Evolutionary conservation across 768 basidiomycete species (phyloP).

Genomic region (Tulasnella sp.): DNA sequence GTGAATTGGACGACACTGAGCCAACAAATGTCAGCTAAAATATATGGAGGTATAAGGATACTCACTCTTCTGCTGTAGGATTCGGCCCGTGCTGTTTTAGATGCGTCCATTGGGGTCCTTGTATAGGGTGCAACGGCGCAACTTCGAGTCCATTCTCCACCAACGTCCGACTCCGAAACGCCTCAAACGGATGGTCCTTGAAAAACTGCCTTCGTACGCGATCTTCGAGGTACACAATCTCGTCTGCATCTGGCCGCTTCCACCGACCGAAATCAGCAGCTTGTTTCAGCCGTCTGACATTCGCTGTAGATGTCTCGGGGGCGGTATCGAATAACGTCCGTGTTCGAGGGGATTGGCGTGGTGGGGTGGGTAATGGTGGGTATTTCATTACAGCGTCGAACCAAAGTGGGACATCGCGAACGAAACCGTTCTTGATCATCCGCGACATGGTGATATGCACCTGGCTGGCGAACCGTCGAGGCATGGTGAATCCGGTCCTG

Average conservation of each 20-base stretch:
- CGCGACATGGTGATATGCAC: conserved; percentile 82
- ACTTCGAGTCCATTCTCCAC: conserved; percentile 52
- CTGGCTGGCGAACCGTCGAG: conserved; percentile 69
- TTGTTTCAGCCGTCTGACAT: background rate
- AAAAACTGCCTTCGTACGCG: conserved; percentile 82
- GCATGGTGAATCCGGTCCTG: conserved; percentile 35
- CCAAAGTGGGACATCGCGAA: conserved; percentile 65
- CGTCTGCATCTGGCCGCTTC: conserved; percentile 20
- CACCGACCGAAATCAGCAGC: conserved; percentile 5
- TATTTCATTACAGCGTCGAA: conserved; percentile 72
- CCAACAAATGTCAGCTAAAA: background rate
- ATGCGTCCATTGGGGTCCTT: conserved; percentile 58
- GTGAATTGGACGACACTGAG: conserved; percentile 66
- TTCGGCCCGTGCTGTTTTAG: conserved; percentile 70
- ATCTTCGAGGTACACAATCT: conserved; percentile 74
- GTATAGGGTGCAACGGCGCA: conserved; percentile 42
- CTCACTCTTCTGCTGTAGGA: conserved; percentile 85
- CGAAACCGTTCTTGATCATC: conserved; percentile 51
- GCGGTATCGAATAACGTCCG: conserved; percentile 41
- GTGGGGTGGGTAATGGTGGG: conserved; percentile 78
- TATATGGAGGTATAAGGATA: conserved; percentile 16
- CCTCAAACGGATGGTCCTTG: conserved; percentile 91
- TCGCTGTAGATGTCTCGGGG: background rate
- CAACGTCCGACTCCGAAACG: conserved; percentile 65
- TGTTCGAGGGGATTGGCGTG: conserved; percentile 42